Conservation (phyloP, 1,284 basidiomycete species). For the Mycena sp. region DNA sequence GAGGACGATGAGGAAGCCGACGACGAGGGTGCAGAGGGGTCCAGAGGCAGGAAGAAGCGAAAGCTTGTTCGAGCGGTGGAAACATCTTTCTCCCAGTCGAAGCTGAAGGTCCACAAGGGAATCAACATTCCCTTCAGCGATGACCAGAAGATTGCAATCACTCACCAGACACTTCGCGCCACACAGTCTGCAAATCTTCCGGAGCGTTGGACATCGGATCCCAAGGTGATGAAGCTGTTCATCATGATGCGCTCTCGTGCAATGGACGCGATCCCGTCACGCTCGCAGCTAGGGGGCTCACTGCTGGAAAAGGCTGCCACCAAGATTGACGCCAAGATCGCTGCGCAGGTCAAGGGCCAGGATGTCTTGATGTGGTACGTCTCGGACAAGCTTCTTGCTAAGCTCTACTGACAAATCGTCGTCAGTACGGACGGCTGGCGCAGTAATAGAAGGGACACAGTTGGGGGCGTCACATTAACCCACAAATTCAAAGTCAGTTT, state of each 20-base stretch:
- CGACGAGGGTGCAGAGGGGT: not conserved
- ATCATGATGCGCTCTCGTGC: conserved; percentile 25
- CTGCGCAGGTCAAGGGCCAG: too few species aligned
- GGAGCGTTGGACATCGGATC: conserved; percentile 16
- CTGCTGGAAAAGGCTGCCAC: too few species aligned
- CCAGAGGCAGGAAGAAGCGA: conserved; percentile 9
- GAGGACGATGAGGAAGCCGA: not conserved
- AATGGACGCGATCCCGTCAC: conserved; percentile 20
- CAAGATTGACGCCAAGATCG: too few species aligned
- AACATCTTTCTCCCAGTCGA: conserved; percentile 12
- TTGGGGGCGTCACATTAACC: not conserved
- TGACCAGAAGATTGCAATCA: conserved; percentile 5
- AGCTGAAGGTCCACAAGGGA: conserved; percentile 20
- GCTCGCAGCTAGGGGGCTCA: too few species aligned
- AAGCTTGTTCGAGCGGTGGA: conserved; percentile 9
- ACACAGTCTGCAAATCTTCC: conserved; percentile 18
- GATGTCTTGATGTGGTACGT: conserved; percentile 3
- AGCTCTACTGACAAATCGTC: not conserved
- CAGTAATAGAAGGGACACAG: not conserved
- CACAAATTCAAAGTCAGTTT: conserved; percentile 5
- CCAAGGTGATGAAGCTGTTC: conserved; percentile 22
- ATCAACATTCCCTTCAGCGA: too few species aligned
- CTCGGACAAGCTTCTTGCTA: not conserved
- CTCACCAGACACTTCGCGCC: conserved; percentile 9
- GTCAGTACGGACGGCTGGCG: too few species aligned